Base-by-base conservation (phyloP, 2,329 filamentous ascomycete genomes). In the Cordyceps farinosa region DNA sequence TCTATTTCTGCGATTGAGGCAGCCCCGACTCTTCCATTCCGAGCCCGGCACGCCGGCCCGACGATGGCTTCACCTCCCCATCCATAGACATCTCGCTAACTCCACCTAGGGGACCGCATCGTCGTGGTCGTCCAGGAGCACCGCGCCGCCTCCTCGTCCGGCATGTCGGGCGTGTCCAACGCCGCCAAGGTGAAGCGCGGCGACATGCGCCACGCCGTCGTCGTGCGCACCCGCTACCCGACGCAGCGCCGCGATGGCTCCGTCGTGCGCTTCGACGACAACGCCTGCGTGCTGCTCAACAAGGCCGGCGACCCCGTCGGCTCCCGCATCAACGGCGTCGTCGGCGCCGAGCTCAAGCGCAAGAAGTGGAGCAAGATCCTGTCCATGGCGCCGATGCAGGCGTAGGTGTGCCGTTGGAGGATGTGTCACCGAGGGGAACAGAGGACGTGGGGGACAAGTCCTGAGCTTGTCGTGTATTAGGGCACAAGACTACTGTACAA, bases 281-380 rank as follows among this genome's bases (percentile, higher is more conserved):
- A 99, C 77, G 95, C 95, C 54, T 99, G 95, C 75, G 95, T 99
- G 52, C 82, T 99, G 69, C 90, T 99, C 76, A 98, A 96, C 80
- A 99, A 98, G 84, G 85, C 91, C 10, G 96, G 95, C 50, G 95
- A 99, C 75, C 95, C 95, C 30, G 91, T 99, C 69, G 95, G 95
- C 59, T 92, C 90, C 17, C 89, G 95, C 75, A 86, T 97, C 81
- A 96, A 92, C 77, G 92, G 93, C 68, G 87, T 98, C 51, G 95
- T 99, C 51, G 95, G 92, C 64, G 84, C 88, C 36, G 95, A 99
- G 81, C 78, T 99, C 76, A 88, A 91, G 75, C 87, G 91, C 74
- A 95, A 91, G 83, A 90, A 96, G 80, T 99, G 95, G 95, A 96
- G 92, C 71, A 99, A 98, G 86, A 98, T 99, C 71, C 78, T 99